A percentile compares a stretch with the other conserved stretches of the same genome.
These are phyloP conservation scores for Taxawa tesnikishii DNA, from an alignment of 2,329 filamentous ascomycete species.

Conservation along the genomic window DNA sequence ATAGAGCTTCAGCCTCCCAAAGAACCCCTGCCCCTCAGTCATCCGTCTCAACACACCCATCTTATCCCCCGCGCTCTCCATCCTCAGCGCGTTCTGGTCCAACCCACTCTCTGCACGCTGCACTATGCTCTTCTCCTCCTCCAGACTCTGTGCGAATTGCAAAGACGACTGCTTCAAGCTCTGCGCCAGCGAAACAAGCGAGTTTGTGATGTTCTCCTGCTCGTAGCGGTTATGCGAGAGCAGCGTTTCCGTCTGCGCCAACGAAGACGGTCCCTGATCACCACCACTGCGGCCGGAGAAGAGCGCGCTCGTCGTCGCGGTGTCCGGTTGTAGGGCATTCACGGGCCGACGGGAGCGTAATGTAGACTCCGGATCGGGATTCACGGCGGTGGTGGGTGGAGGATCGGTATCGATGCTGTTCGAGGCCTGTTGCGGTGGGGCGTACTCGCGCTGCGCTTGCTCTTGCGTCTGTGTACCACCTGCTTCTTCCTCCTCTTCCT, in stretches of 20 bases:
- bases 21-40: conserved; percentile 83
- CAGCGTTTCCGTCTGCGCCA: conserved; percentile 45
- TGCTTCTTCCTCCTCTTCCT: conserved; percentile 27
- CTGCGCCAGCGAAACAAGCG: conserved; percentile 67
- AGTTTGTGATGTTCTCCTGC: conserved; percentile 71
- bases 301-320: conserved; percentile 23
- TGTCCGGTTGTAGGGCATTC: conserved; percentile 14
- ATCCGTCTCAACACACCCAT: conserved; percentile 70
- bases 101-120: conserved; percentile 60
- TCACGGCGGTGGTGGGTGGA: not conserved
- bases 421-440: conserved; percentile 22
- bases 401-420: conserved; percentile 20
- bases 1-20: conserved; percentile 66
- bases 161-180: conserved; percentile 65
- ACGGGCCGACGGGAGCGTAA: conserved; percentile 12
- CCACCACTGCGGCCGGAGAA: conserved; percentile 19
- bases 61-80: conserved; percentile 62
- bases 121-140: conserved; percentile 62
- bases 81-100: conserved; percentile 60
- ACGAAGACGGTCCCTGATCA: conserved; percentile 4
- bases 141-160: conserved; percentile 58
- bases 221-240: conserved; percentile 67
- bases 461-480: conserved; percentile 22
- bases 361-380: not conserved
- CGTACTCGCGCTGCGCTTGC: conserved; percentile 31